Evolutionary conservation across 306 rosid genomes (phyloP).

Genomic region (Echinosophora koreensis): DNA sequence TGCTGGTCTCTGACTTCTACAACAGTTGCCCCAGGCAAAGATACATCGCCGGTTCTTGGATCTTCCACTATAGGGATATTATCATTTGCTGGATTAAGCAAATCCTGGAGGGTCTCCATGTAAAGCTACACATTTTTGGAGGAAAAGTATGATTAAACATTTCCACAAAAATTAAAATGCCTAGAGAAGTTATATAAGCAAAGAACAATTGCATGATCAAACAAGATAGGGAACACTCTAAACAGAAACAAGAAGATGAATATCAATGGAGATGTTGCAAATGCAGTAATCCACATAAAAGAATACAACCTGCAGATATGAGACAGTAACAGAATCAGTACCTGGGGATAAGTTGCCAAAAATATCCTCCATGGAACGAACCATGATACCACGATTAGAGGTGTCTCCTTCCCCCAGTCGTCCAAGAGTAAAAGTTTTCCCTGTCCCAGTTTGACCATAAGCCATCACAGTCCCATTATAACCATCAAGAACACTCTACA

Average conservation of each 20-base stretch:
- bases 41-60: conserved; percentile 90
- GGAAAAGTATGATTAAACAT: conserved; percentile 36
- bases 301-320: conserved; percentile 80
- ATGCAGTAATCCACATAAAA: conserved; percentile 9
- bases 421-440: conserved; percentile 97
- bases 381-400: conserved; percentile 95
- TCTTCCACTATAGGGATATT: conserved; percentile 93
- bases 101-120: conserved; percentile 93
- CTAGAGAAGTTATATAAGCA: conserved; percentile 24
- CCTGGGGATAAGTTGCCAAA: conserved; percentile 75
- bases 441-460: conserved; percentile 99
- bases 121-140: conserved; percentile 73
- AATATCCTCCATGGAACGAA: conserved; percentile 96
- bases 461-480: conserved; percentile 99
- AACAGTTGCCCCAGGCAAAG: conserved; percentile 84
- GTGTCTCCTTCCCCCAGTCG: conserved; percentile 83
- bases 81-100: conserved; percentile 91
- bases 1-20: conserved; percentile 86
- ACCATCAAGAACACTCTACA: conserved; percentile 94
- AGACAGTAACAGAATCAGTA: conserved; percentile 81
- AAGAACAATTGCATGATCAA: conserved; percentile 41
- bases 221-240: conserved; percentile 19
- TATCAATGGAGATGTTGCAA: conserved; percentile 27
- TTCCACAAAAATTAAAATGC: conserved; percentile 29
- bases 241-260: conserved; percentile 32